Conservation (phyloP, 805 yeast species). For the Monosporozyma siamensis region DNA sequence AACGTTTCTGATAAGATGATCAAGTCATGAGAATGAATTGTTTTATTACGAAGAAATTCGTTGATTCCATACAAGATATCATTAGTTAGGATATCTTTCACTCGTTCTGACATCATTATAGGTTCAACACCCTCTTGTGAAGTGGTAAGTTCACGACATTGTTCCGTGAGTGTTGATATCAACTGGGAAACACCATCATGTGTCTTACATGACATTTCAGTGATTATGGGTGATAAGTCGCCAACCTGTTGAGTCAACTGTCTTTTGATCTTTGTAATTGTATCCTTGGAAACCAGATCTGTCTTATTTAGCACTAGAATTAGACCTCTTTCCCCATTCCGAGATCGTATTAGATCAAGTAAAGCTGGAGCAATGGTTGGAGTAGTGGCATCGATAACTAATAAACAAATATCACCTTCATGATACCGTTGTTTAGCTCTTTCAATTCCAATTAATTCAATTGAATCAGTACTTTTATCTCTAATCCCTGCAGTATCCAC, state of each 20-base stretch:
- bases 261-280: constrained; percentile 15
- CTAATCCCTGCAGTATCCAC: constrained; percentile 95
- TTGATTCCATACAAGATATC: constrained; percentile 71
- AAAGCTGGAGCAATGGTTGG: constrained; percentile 31
- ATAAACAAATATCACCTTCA: constrained; percentile 59
- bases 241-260: constrained; percentile 9
- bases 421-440: constrained; percentile 57
- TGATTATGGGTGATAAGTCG: constrained; percentile 20
- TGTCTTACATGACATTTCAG: constrained; percentile 51
- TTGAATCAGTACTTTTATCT: constrained; percentile 38
- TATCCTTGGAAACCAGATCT: constrained; percentile 35
- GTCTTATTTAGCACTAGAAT: constrained; percentile 48
- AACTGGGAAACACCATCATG: constrained; percentile 48
- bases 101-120: constrained; percentile 62
- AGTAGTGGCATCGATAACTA: constrained; percentile 37
- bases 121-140: constrained; percentile 49
- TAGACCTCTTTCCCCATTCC: constrained; percentile 17
- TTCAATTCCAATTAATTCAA: constrained; percentile 74
- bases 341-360: constrained; percentile 13
- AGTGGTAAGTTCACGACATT: constrained; percentile 42
- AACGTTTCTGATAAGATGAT: constrained; percentile 75
- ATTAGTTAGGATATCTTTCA: constrained; percentile 59
- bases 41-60: constrained; percentile 45
- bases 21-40: constrained; percentile 46
- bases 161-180: constrained; percentile 32